A percentile compares a stretch with the other conserved stretches of the same genome.
Conservation (phyloP, 805 yeast species). For the Metschnikowia baotianmanensis region DNA sequence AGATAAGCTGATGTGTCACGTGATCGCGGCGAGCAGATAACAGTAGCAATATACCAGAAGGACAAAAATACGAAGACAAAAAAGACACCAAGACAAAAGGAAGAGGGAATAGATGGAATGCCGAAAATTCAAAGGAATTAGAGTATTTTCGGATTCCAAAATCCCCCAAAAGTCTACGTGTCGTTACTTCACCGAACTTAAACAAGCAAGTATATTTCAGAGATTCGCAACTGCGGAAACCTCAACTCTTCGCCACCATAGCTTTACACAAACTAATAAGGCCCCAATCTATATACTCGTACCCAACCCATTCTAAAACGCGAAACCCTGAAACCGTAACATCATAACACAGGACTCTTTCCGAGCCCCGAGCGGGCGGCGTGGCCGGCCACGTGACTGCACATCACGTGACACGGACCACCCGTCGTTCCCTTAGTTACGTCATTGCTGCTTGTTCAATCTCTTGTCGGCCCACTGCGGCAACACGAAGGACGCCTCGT, state of each 20-base stretch:
- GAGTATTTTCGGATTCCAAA: too few relatives aligned
- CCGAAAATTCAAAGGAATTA: too few relatives aligned
- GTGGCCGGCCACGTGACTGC: constrained; percentile 2
- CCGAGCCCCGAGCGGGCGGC: neutral
- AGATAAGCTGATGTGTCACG: too few relatives aligned
- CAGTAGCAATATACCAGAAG: too few relatives aligned
- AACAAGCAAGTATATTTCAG: constrained; percentile 10
- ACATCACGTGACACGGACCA: neutral
- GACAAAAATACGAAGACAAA: too few relatives aligned
- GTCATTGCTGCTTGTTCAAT: constrained; percentile 30
- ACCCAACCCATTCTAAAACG: neutral
- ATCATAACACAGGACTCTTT: constrained; percentile 1
- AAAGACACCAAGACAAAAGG: too few relatives aligned
- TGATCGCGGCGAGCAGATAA: too few relatives aligned
- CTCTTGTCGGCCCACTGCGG: constrained; percentile 81
- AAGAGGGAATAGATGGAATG: too few relatives aligned
- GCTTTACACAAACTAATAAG: constrained; percentile 2
- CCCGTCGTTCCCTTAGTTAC: neutral
- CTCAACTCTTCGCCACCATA: constrained; percentile 3
- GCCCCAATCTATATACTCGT: neutral
- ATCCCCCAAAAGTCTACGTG: too few relatives aligned
- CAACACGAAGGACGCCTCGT: constrained; percentile 83
- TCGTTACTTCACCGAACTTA: too few relatives aligned
- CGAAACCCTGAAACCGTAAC: constrained; percentile 6
- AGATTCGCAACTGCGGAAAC: constrained; percentile 6